These are phyloP conservation scores for Aquilaria sinensis DNA, from an alignment of 345 rosid species.

Conservation along the genomic window DNA sequence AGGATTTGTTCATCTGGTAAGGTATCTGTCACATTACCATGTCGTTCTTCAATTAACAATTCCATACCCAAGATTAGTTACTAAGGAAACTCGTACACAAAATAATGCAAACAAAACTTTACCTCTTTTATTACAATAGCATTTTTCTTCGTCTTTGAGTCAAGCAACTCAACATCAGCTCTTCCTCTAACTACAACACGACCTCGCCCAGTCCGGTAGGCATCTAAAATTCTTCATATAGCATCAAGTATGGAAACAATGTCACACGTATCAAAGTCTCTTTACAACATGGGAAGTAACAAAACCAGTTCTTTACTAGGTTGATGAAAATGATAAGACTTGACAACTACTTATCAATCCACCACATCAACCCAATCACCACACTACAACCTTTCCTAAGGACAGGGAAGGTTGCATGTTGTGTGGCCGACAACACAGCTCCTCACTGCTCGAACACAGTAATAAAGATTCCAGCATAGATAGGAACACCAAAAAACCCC, in stretches of 20 bases:
- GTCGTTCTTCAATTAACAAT: not conserved
- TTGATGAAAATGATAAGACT: too few relatives aligned
- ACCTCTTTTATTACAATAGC: slow-evolving; percentile 92
- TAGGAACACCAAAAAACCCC: too few relatives aligned
- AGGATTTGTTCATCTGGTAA: slow-evolving; percentile 88
- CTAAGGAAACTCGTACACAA: not conserved
- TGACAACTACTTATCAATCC: too few relatives aligned
- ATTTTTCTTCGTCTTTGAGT: slow-evolving; percentile 65
- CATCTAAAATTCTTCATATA: slow-evolving; percentile 67
- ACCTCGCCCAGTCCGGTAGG: slow-evolving; percentile 91
- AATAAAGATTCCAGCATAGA: too few relatives aligned
- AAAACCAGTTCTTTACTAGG: too few relatives aligned
- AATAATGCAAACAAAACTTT: slow-evolving; percentile 10
- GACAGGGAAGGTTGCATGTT: too few relatives aligned
- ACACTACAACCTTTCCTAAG: too few relatives aligned
- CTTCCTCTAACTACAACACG: slow-evolving; percentile 84
- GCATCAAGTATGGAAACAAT: slow-evolving; percentile 16
- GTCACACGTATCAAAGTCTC: too few relatives aligned
- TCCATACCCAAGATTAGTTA: not conserved
- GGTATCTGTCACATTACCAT: slow-evolving; percentile 61
- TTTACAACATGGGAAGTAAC: too few relatives aligned
- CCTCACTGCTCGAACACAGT: too few relatives aligned
- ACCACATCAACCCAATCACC: too few relatives aligned
- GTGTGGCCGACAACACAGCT: too few relatives aligned
- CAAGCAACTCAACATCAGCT: slow-evolving; percentile 73